These are phyloP conservation scores for Starmera quercuum DNA, from an alignment of 805 yeast species.

Conservation along the genomic window DNA sequence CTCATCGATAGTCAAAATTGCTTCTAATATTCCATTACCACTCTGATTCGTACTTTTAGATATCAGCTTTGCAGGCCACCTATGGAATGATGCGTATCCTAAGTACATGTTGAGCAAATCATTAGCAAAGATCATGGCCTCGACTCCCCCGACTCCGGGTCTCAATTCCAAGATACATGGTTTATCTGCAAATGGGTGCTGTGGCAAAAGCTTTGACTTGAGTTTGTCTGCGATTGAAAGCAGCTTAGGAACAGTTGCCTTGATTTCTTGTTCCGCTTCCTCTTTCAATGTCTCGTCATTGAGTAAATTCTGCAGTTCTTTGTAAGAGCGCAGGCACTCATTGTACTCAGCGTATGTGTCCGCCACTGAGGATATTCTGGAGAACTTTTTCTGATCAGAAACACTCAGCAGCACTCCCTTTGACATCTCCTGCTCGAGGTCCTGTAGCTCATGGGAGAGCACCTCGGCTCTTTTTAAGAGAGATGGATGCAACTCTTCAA, in stretches of 20 bases:
- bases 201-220: constrained; percentile 62
- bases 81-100: constrained; percentile 52
- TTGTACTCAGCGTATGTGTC: constrained; percentile 33
- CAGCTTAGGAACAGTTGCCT: constrained; percentile 36
- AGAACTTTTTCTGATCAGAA: constrained; percentile 39
- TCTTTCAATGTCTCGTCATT: constrained; percentile 39
- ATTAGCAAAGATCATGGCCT: constrained; percentile 80
- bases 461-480: constrained; percentile 39
- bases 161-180: constrained; percentile 79
- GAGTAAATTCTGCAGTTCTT: constrained; percentile 37
- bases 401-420: constrained; percentile 35
- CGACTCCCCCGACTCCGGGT: constrained; percentile 96
- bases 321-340: constrained; percentile 18
- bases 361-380: constrained; percentile 36
- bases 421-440: constrained; percentile 34
- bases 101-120: constrained; percentile 79
- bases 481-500: constrained; percentile 40
- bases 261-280: constrained; percentile 61
- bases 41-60: constrained; percentile 48
- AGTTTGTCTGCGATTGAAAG: constrained; percentile 33
- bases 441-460: constrained; percentile 31
- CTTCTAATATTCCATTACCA: constrained; percentile 69
- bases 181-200: constrained; percentile 66
- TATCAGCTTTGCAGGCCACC: constrained; percentile 62
- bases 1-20: constrained; percentile 63